These are phyloP conservation scores for Psilocybe tampanensis DNA, from an alignment of 768 basidiomycete genomes.

Conservation along the genomic window DNA sequence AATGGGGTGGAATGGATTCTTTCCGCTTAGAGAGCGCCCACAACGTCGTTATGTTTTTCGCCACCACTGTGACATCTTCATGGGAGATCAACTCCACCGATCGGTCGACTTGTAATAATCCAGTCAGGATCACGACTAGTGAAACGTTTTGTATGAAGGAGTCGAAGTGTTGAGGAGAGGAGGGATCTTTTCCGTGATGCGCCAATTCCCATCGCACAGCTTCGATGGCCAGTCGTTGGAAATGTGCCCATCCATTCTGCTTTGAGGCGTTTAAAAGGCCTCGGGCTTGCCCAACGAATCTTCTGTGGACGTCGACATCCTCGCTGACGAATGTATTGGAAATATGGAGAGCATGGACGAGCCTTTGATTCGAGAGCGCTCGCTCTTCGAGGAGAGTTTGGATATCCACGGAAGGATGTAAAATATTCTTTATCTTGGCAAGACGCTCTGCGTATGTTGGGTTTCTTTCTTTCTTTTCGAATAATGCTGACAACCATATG, in stretches of 20 bases:
- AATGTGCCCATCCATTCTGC: slow-evolving; percentile 33
- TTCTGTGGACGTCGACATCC: slow-evolving; percentile 34
- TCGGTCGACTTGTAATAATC: slow-evolving; percentile 37
- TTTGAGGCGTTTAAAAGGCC: slow-evolving; percentile 29
- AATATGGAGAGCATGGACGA: slow-evolving; percentile 34
- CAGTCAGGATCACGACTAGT: slow-evolving; percentile 42
- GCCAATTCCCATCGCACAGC: slow-evolving; percentile 30
- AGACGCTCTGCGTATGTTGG: background rate
- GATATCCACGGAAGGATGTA: slow-evolving; percentile 14
- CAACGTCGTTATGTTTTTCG: slow-evolving; percentile 44
- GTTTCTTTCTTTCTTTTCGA: background rate
- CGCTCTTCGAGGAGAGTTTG: slow-evolving; percentile 30
- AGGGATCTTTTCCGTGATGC: background rate
- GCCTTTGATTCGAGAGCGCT: slow-evolving; percentile 36
- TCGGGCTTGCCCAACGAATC: slow-evolving; percentile 32
- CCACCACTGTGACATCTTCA: slow-evolving; percentile 37
- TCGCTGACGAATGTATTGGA: slow-evolving; percentile 57
- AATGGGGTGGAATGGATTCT: slow-evolving; percentile 27
- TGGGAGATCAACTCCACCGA: slow-evolving; percentile 30
- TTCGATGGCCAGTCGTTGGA: slow-evolving; percentile 30
- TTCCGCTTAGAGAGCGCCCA: slow-evolving; percentile 48
- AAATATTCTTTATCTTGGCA: slow-evolving; percentile 4
- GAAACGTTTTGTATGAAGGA: slow-evolving; percentile 42
- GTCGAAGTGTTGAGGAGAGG: slow-evolving; percentile 28
- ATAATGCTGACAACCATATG: background rate